phyloP scores from a whole-genome alignment of 2,329 filamentous ascomycete genomes.

The Fusarium illudens region DNA sequence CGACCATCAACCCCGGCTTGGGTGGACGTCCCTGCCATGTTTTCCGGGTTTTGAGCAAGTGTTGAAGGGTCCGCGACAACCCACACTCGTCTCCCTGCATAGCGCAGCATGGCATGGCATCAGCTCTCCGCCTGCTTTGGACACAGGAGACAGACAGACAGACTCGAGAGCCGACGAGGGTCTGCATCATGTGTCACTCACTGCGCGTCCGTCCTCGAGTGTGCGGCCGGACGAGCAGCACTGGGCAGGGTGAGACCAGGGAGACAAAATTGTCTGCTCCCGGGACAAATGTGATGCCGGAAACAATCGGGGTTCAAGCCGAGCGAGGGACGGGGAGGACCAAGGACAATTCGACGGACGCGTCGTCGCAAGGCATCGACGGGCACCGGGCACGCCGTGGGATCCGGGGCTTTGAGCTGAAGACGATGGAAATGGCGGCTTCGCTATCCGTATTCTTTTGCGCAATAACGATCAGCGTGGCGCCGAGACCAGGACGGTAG shows the following conservation, averaged over 20 bases:
- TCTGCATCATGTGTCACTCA: not conserved
- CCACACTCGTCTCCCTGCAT: conserved; percentile 36
- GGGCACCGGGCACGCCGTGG: not conserved
- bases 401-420: conserved; percentile 10
- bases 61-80: conserved; percentile 15
- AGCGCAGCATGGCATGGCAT: conserved; percentile 20
- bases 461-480: conserved; percentile 33
- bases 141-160: conserved; percentile 14
- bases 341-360: not conserved
- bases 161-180: not conserved
- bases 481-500: conserved; percentile 24
- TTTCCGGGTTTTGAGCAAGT: conserved; percentile 1
- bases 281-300: not conserved
- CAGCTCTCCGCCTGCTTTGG: conserved; percentile 9
- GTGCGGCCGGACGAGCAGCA: not conserved
- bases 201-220: not conserved
- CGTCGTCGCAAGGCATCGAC: not conserved
- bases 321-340: not conserved
- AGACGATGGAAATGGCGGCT: conserved; percentile 8
- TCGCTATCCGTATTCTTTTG: conserved; percentile 12
- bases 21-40: conserved; percentile 1
- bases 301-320: conserved; percentile 4
- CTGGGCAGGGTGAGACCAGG: not conserved
- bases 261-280: not conserved
- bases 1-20: conserved; percentile 7